Conservation (phyloP, 176 grass and related monocot genomes). For the Bothriochloa decipiens region DNA sequence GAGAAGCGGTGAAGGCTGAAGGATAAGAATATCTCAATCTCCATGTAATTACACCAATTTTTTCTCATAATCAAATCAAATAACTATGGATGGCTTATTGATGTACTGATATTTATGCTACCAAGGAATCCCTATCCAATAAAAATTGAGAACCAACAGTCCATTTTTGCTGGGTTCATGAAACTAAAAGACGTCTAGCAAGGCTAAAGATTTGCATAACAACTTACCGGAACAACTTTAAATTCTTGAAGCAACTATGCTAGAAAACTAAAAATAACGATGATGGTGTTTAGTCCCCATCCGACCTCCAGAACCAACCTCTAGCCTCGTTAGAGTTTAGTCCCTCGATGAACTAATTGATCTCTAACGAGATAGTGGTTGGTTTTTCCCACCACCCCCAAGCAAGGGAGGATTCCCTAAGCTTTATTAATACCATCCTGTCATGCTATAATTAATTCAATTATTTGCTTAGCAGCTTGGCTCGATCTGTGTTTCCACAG, state of each 20-base stretch:
- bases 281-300: neutral
- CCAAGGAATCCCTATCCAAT: neutral
- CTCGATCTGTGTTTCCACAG: neutral
- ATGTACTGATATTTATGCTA: neutral
- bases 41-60: neutral
- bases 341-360: slow-evolving; percentile 35
- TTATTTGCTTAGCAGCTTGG: neutral
- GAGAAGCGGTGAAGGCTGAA: neutral
- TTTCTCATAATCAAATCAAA: slow-evolving; percentile 25
- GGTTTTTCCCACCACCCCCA: slow-evolving; percentile 32
- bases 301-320: slow-evolving; percentile 34
- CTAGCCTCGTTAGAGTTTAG: slow-evolving; percentile 39
- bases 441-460: slow-evolving; percentile 21
- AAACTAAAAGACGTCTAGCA: neutral
- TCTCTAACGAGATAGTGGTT: slow-evolving; percentile 36
- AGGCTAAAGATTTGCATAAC: neutral
- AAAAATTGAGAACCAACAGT: neutral
- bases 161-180: slow-evolving; percentile 20
- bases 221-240: slow-evolving; percentile 32
- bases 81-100: neutral
- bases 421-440: slow-evolving; percentile 27
- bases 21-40: slow-evolving; percentile 8
- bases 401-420: neutral
- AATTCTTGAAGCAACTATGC: slow-evolving; percentile 23
- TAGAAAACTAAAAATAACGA: slow-evolving; percentile 15